Base-by-base conservation (phyloP, 2,329 filamentous ascomycete species). In the Teratosphaeria destructans region DNA sequence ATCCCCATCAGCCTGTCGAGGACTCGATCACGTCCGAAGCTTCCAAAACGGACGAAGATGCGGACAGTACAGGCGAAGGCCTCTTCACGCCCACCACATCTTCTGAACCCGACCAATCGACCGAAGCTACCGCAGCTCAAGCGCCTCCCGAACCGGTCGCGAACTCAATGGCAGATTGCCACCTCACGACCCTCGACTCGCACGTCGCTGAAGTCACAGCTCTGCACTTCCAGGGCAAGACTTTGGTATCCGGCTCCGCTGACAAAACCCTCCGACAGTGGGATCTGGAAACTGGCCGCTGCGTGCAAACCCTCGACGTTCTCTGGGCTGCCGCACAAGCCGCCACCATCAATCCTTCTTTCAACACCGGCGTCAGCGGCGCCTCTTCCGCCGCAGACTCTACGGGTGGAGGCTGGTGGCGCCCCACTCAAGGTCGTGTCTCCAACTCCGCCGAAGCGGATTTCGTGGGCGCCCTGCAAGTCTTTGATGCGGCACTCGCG, bases 251-350 rank as follows among this genome's bases (percentile, higher is more conserved):
- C 1, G 94, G 94, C 12, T 97, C 93, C 7, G 88, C 94, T 0
- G 94, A 99, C 77, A 99, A 99, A 80, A 99, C 94, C 1, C 79
- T 99, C 59, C 86, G 94, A 53, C 94, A 99, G 73, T 99, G 94
- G 94, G 94, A 99, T 78, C 81, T 99, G 56, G 89, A 93, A 68
- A 96, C 92, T 73, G 94, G 94, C n/a, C 88, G 94, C 55, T 97
- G 94, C 73, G 89, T 99, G 58, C 94, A 99, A 75, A 99, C 94
- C 2, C 79, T 99, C 55, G 94, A 99, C 74, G 93, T 99, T 6
- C 88, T 99, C 73, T 99, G 94, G 94, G 94, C 94, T 10, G 92
- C 94, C 4, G 92, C 94, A 2, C 92, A 96, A 76, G 27, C 55
- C 55, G 37, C 34, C 29, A 29, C 55, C 35, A 81, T 81, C 56